These are phyloP conservation scores for Mucor racemosus DNA, from an alignment of 371 early-diverging fungal genomes.

Conservation along the genomic window DNA sequence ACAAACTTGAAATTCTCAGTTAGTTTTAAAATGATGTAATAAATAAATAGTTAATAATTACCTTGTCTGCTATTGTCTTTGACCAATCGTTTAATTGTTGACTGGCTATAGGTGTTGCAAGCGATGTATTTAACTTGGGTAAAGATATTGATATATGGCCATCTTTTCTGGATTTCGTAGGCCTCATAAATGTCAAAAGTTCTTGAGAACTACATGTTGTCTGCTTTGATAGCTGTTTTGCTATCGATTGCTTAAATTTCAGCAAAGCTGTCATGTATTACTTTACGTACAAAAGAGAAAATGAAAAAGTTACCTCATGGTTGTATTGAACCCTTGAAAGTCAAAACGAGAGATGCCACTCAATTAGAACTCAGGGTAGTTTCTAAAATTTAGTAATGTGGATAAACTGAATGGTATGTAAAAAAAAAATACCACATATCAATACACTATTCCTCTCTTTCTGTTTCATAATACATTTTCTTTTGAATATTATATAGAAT, in stretches of 20 bases:
- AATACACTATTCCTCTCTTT: too few relatives aligned
- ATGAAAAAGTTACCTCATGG: too few relatives aligned
- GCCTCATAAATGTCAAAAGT: conserved; percentile 18
- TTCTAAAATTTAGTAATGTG: too few relatives aligned
- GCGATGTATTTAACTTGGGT: conserved; percentile 26
- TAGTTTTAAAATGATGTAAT: conserved; percentile 15
- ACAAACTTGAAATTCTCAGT: conserved; percentile 42
- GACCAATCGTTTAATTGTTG: conserved; percentile 64
- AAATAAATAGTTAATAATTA: too few relatives aligned
- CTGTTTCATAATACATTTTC: too few relatives aligned
- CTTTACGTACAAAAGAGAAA: neutral
- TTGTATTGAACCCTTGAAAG: too few relatives aligned
- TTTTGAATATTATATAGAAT: too few relatives aligned
- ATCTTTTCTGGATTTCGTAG: conserved; percentile 23
- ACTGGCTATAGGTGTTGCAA: conserved; percentile 26
- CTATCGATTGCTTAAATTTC: conserved; percentile 52
- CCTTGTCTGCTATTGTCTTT: conserved; percentile 53
- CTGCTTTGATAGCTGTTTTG: conserved; percentile 35
- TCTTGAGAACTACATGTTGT: conserved; percentile 18
- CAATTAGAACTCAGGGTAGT: too few relatives aligned
- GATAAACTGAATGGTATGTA: too few relatives aligned
- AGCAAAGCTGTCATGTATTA: conserved; percentile 20
- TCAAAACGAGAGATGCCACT: too few relatives aligned
- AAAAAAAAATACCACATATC: too few relatives aligned
- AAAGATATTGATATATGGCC: conserved; percentile 36